Conservation (phyloP, 2,329 filamentous ascomycete species). For the Cordyceps tenuipes region DNA sequence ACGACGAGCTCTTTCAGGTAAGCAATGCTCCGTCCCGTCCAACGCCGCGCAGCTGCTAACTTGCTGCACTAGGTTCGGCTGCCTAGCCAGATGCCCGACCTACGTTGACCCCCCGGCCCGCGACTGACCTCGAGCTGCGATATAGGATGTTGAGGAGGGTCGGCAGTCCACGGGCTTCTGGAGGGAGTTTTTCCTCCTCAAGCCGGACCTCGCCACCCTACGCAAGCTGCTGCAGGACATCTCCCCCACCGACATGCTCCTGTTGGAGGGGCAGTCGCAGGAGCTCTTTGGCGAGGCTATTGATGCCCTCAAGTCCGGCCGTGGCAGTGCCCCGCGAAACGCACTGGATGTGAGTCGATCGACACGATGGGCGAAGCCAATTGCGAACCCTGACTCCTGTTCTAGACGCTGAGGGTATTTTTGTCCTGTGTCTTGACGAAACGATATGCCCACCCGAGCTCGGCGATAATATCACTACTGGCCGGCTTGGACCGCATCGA, state of each 20-base stretch:
- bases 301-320: conserved; percentile 53
- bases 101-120: conserved; percentile 12
- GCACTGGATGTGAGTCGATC: conserved; percentile 63
- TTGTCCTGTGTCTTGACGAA: conserved; percentile 75
- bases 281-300: conserved; percentile 72
- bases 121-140: conserved; percentile 21
- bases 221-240: conserved; percentile 61
- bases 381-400: conserved; percentile 12
- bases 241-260: conserved; percentile 65
- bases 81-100: conserved; percentile 11
- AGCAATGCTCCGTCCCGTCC: conserved; percentile 11
- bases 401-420: conserved; percentile 80
- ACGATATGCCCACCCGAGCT: conserved; percentile 89
- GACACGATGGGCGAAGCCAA: too few species aligned
- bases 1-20: conserved; percentile 75
- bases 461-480: conserved; percentile 84
- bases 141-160: conserved; percentile 53
- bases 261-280: conserved; percentile 67
- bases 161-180: conserved; percentile 87
- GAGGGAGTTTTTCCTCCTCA: conserved; percentile 88
- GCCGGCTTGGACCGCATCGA: conserved; percentile 87
- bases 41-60: neutral
- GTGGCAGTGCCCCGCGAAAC: conserved; percentile 59
- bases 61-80: conserved; percentile 1
- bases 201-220: conserved; percentile 65